Evolutionary conservation across 139 green algal genomes (phyloP), one percentile per base, ranked within the genome.

Genomic region (Astrephomene gubernaculifera): DNA sequence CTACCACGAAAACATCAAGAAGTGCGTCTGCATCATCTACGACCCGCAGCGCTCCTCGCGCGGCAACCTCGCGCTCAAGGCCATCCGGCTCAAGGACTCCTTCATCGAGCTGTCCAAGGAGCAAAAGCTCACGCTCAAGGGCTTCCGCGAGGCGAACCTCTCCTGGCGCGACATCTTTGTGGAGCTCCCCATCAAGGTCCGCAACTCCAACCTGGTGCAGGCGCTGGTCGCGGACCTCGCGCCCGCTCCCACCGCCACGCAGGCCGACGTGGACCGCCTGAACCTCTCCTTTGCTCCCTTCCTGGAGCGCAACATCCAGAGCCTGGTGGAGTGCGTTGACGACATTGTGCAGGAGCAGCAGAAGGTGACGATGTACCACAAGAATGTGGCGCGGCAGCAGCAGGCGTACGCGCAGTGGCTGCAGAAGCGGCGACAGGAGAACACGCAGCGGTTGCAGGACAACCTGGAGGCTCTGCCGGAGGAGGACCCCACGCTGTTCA

Each of bases 1-100:
- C 89, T 99, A 99, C 91, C 89, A 97, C 83, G 97, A 99, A 90
- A 97, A 90, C 91, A 98, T 99, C 83, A 98, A 92, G 72, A 95
- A 95, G 89, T 95, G 98, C 83, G 95, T 99, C 17, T 98, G 95
- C 91, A 93, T 99, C 43, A 91, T 99, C 35, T 99, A 98, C 88
- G 98, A 99, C 92, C 90, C 95, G 1, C 89, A 95, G 69, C 69
- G 87, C 76, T 79, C 71, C 39, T 52, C 74, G 29, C 86, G 90
- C 29, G 91, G 91, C 0, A 79, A 63, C 27, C 84, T 98, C 21
- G 89, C 86, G 38, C 85, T 98, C 45, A 93, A 95, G 68, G 98
- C 97, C 2, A 92, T 99, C 45, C 94, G 91, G 44, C 90, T 99
- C 35, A 94, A 93, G 65, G 96, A 99, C 36, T 85, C 75, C 1